These are phyloP conservation scores for Mycena vitilis DNA, from an alignment of 768 basidiomycete genomes.

Conservation along the genomic window DNA sequence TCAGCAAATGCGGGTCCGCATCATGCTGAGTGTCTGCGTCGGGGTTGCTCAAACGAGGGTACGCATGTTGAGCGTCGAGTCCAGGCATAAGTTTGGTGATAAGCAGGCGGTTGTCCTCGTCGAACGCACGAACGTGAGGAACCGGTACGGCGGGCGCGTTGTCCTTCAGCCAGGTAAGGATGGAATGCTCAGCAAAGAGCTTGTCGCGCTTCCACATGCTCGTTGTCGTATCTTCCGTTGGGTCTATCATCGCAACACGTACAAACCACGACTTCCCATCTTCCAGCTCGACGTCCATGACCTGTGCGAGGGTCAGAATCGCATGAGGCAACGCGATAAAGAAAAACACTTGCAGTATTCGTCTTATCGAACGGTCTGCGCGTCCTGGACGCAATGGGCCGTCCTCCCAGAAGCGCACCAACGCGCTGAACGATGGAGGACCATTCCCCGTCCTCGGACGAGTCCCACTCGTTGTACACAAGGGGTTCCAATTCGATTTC, in stretches of 20 bases:
- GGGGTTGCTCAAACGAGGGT: constrained; percentile 14
- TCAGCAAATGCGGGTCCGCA: no score
- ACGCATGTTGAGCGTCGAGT: constrained; percentile 12
- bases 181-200: constrained; percentile 7
- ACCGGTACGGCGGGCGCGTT: constrained; percentile 13
- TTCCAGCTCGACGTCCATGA: constrained; percentile 18
- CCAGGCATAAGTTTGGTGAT: constrained; percentile 15
- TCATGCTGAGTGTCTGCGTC: no score
- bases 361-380: constrained; percentile 9
- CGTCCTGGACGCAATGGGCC: neutral
- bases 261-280: constrained; percentile 14
- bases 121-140: constrained; percentile 17
- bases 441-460: neutral
- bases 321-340: neutral
- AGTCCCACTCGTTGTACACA: constrained; percentile 12
- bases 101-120: constrained; percentile 7
- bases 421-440: neutral
- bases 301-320: neutral
- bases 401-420: constrained; percentile 2
- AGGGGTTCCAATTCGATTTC: constrained; percentile 9
- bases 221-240: neutral
- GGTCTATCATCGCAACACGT: neutral
- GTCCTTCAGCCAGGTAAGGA: constrained; percentile 21
- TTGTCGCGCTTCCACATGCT: constrained; percentile 9
- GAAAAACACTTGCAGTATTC: constrained; percentile 2